phyloP scores from a whole-genome alignment of 1,284 basidiomycete genomes.

The Sporisorium exsertum region DNA sequence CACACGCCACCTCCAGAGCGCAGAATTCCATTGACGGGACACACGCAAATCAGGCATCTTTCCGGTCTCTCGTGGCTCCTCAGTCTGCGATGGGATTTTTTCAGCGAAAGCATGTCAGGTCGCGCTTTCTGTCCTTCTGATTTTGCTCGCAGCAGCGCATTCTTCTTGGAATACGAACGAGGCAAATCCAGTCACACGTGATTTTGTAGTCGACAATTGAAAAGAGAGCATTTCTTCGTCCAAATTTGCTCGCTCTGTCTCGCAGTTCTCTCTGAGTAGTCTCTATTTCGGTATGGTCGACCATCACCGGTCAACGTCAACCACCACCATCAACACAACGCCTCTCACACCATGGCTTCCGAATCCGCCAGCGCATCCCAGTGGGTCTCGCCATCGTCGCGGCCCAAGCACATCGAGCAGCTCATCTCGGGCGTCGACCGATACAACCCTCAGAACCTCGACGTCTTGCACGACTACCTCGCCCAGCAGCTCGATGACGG shows the following conservation, averaged over 20 bases:
- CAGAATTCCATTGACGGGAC: no score
- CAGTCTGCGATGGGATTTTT: not conserved
- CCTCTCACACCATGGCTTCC: constrained; percentile 33
- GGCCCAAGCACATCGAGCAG: constrained; percentile 64
- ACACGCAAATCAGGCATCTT: constrained; percentile 8
- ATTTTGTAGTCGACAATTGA: constrained; percentile 20
- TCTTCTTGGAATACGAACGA: constrained; percentile 2
- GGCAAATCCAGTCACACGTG: not conserved
- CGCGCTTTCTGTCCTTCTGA: not conserved
- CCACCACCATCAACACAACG: no score
- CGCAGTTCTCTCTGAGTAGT: not conserved
- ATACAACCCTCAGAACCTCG: constrained; percentile 93
- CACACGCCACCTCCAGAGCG: not conserved
- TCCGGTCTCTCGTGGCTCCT: not conserved
- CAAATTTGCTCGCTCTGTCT: constrained; percentile 31
- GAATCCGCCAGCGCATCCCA: constrained; percentile 39
- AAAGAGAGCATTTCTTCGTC: constrained; percentile 31
- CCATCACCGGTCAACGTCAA: constrained; percentile 14
- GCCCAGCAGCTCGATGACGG: constrained; percentile 88
- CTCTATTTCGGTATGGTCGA: not conserved
- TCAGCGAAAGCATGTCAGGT: not conserved
- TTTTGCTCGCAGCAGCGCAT: not conserved
- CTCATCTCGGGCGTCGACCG: constrained; percentile 75
- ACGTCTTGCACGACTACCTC: constrained; percentile 93
- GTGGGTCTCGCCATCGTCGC: constrained; percentile 54